Base-by-base conservation (phyloP, 371 early-diverging fungal genomes). In the Zancudomyces culisetae region DNA sequence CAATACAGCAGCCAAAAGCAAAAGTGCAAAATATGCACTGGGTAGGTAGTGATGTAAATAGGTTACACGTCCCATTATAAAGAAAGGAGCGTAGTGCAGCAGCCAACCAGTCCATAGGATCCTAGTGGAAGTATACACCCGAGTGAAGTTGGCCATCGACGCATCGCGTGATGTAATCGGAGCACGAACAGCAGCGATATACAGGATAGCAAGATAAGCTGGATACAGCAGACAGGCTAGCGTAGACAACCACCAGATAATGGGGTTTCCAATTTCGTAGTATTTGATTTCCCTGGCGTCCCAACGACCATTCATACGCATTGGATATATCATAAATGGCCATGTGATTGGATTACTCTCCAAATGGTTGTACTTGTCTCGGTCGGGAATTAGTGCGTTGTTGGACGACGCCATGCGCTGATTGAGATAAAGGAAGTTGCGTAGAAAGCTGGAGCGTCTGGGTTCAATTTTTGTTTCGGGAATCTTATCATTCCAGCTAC, bases 41-140 rank as follows among this genome's bases (percentile, higher is more conserved):
- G 98, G 98, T 68, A 96, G 90, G 68, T 98, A 98, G 63, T 98
- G 99, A 66, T 98, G 99, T 27, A 98, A 69, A 60, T 97, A 97
- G 0, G 87, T 85, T 48, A 99, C 98, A 48, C 99, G 85, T 18
- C 90, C 93, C 90, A 98, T 92, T 49, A 95, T 76, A 60, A 80
- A 91, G 71, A 99, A 98, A 22, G 99, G 98, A 3, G 90, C 52
- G 70, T 93, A 98, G 66, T 98, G 99, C 51, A 98, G 72, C 52
- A 84, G 70, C 97, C 97, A 99, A 8, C 99, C 99, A 27, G 83
- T 65, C 64, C 73, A 70, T 51, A 84, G 71, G 20, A 83, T 69
- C 66, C 88, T 84, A 50, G 74, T 76, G 26, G 71, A 78, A 59
- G 79, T 81, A 39, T 70, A 64, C 59, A 85, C 90, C 51, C 87